Percentiles rank a stretch among this genome's conserved stretches.
phyloP scores from a whole-genome alignment of 2,329 filamentous ascomycete genomes.

The Celoporthe dispersa region DNA sequence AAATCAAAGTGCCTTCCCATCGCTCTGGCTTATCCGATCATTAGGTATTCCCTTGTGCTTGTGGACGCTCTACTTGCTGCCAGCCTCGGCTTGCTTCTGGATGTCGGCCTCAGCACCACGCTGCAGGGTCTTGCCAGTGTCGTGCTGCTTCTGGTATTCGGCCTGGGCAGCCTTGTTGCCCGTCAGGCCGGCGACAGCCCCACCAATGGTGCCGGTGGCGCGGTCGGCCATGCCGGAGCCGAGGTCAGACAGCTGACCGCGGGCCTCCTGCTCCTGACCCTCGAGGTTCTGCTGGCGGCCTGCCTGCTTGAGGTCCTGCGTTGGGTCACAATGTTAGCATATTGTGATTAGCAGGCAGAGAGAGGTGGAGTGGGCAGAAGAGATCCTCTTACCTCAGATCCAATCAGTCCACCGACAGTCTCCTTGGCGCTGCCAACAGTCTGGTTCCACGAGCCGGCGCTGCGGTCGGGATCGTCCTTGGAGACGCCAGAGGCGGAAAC shows the following conservation, averaged over 20 bases:
- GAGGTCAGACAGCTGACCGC: slow-evolving; percentile 78
- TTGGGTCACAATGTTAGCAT: slow-evolving; percentile 11
- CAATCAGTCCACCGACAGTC: slow-evolving; percentile 73
- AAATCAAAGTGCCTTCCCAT: slow-evolving; percentile 10
- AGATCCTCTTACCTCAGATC: slow-evolving; percentile 62
- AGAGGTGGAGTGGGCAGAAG: neutral
- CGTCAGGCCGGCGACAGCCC: slow-evolving; percentile 71
- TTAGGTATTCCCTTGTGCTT: neutral
- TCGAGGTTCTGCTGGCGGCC: slow-evolving; percentile 79
- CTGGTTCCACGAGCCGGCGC: slow-evolving; percentile 80
- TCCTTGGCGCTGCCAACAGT: slow-evolving; percentile 88
- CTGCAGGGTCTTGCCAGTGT: slow-evolving; percentile 79
- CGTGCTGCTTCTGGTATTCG: slow-evolving; percentile 72
- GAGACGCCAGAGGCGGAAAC: slow-evolving; percentile 72
- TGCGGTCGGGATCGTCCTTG: slow-evolving; percentile 73
- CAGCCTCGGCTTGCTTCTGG: slow-evolving; percentile 68
- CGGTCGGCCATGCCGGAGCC: slow-evolving; percentile 69
- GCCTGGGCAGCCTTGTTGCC: slow-evolving; percentile 70
- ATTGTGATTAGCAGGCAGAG: neutral
- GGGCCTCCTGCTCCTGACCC: slow-evolving; percentile 81
- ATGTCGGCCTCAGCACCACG: slow-evolving; percentile 82
- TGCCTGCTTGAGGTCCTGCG: slow-evolving; percentile 67
- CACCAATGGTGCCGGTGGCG: slow-evolving; percentile 72
- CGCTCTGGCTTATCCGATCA: neutral
- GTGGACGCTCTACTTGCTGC: slow-evolving; percentile 4